phyloP scores from a whole-genome alignment of 495 filamentous ascomycete genomes.

The Aspergillus nidulans region DNA sequence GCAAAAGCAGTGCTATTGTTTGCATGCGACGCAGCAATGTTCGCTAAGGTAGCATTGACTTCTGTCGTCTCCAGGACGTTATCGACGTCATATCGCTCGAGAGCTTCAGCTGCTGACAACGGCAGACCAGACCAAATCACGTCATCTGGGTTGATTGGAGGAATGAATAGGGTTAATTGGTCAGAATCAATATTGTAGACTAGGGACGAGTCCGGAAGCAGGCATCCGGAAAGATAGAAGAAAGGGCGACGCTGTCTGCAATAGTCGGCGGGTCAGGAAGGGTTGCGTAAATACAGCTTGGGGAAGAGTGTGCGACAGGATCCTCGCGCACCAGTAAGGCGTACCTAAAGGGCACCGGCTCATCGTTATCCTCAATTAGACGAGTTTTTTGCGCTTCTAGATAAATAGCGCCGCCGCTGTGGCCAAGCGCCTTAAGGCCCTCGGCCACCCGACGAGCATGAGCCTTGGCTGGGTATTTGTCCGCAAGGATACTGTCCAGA shows the following conservation, averaged over 20 bases:
- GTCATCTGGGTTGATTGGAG: conserved; percentile 76
- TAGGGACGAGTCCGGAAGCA: conserved; percentile 74
- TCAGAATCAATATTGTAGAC: conserved; percentile 71
- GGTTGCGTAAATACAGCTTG: background rate
- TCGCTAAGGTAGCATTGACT: conserved; percentile 59
- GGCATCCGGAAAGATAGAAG: conserved; percentile 90
- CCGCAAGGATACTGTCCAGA: conserved; percentile 48
- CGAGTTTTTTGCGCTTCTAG: conserved; percentile 78
- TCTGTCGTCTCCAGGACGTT: conserved; percentile 63
- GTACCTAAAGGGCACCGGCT: conserved; percentile 71
- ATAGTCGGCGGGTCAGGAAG: background rate
- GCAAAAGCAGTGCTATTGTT: conserved; percentile 57
- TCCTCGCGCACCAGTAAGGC: conserved; percentile 3
- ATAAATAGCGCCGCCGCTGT: conserved; percentile 56
- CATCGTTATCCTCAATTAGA: conserved; percentile 79
- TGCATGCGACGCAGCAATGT: conserved; percentile 36
- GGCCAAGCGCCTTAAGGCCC: conserved; percentile 48
- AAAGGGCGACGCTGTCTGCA: conserved; percentile 80
- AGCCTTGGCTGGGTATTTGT: conserved; percentile 92
- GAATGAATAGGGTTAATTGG: conserved; percentile 85
- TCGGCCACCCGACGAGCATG: conserved; percentile 81
- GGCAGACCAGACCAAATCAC: conserved; percentile 98
- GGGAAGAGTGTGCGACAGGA: background rate
- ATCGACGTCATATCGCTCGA: conserved; percentile 78
- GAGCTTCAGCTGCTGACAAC: conserved; percentile 66